Percentiles rank a stretch among this genome's conserved stretches.
Conservation (phyloP, 192 early-diverging fungal species). For the Backusella tuberculispora region DNA sequence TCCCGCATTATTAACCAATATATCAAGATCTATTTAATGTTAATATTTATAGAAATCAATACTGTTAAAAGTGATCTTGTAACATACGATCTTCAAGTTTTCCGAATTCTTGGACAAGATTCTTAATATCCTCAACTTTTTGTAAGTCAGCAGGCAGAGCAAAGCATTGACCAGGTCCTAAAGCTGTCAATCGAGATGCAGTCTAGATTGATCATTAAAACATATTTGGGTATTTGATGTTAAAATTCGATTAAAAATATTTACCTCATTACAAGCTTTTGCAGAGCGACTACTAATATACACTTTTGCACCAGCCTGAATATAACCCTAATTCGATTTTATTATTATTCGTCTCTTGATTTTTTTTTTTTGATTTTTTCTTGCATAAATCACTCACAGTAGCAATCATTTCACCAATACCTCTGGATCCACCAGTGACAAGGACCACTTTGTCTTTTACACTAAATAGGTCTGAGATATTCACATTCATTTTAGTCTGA, state of each 20-base stretch:
- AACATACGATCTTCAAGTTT: constrained; percentile 62
- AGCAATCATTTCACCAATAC: constrained; percentile 62
- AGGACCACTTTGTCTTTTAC: constrained; percentile 57
- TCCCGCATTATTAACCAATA: constrained; percentile 88
- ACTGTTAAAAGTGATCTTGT: neutral
- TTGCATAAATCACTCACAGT: constrained; percentile 26
- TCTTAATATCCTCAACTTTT: constrained; percentile 55
- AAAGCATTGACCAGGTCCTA: constrained; percentile 70
- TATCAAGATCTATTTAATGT: constrained; percentile 63
- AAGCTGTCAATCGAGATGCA: constrained; percentile 63
- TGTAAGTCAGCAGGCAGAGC: constrained; percentile 75
- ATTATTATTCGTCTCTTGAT: neutral
- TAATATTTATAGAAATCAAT: neutral
- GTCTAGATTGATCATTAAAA: constrained; percentile 22
- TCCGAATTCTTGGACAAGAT: constrained; percentile 58
- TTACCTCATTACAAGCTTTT: constrained; percentile 57
- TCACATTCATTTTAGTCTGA: constrained; percentile 1
- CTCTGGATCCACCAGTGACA: constrained; percentile 79
- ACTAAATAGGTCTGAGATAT: constrained; percentile 20
- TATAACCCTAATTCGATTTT: constrained; percentile 57
- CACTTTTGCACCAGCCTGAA: constrained; percentile 88
- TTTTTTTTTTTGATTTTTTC: neutral
- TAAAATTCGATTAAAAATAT: neutral
- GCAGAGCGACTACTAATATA: constrained; percentile 89
- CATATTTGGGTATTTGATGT: neutral